These are phyloP conservation scores for Pseudisothecium myosuroides DNA, from an alignment of 225 moss, liverwort and hornwort genomes.

Conservation along the genomic window DNA sequence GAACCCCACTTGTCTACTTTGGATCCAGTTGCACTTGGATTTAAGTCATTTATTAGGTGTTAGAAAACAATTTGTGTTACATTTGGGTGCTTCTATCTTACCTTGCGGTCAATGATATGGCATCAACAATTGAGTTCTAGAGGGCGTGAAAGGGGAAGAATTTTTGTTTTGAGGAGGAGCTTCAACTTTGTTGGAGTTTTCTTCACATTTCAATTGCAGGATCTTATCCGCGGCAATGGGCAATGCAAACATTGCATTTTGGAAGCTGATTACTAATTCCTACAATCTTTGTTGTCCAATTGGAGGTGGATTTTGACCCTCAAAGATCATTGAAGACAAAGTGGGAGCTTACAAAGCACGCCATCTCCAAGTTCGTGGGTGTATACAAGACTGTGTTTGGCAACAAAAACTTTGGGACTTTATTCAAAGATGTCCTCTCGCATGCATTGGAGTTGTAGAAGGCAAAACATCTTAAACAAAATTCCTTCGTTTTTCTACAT, in stretches of 20 bases:
- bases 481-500: not conserved
- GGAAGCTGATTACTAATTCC: fast-evolving
- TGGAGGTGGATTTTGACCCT: fast-evolving
- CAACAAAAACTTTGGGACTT: fast-evolving
- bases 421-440: not conserved
- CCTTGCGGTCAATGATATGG: not conserved
- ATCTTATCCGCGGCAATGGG: fast-evolving
- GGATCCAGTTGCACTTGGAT: too few species aligned
- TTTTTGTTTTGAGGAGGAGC: not conserved
- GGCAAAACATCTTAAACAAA: too few species aligned
- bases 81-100: too few species aligned
- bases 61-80: too few species aligned
- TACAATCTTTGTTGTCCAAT: not conserved
- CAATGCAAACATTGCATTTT: not conserved
- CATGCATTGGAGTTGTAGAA: too few species aligned
- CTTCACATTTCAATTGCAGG: not conserved
- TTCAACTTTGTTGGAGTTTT: not conserved
- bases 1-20: too few species aligned
- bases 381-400: not conserved
- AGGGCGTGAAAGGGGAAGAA: not conserved
- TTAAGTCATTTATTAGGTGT: too few species aligned
- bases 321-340: not conserved
- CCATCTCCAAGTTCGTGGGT: not conserved
- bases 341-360: not conserved
- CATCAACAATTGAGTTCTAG: fast-evolving